Base-by-base conservation (phyloP, 1,284 basidiomycete genomes). In the Malassezia arunalokei region DNA sequence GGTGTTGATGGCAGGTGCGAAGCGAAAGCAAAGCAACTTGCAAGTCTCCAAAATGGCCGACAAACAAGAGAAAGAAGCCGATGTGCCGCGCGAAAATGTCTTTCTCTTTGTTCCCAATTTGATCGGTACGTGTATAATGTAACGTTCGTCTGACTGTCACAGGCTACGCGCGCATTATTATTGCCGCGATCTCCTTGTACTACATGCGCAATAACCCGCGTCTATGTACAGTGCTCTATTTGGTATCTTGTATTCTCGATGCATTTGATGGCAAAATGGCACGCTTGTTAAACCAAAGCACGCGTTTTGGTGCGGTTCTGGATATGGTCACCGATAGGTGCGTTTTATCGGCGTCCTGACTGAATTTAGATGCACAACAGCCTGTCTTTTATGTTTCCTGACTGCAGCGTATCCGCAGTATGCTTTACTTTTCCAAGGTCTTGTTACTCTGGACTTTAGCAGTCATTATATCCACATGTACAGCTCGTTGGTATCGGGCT, bases 401-500 rank as follows among this genome's bases (percentile, higher is more conserved):
- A 83, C 89, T 8, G 85, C 84, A 6, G 86, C 82, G 40, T 98
- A 95, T 75, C 88, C 89, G 7, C 70, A 77, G 31, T 86, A 78
- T 62, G 86, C 90, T 3, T 77, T 94, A 47, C 70, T 84, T 46
- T 96, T 98, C 78, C 90, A 95, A 76, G 85, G 86, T 74, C 82
- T 99, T 58, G 96, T 99, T 75, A 83, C 91, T 0, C 82, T 99
- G 59, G 94, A 99, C 76, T 99, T 99, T 74, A 85, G 85, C 61
- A 92, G 88, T 66, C 92, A 99, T 75, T 99, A 96, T 77, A 96
- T 99, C 81, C 94, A 98, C 77, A 99, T 99, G 92, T 95, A 96
- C 77, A 92, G 89, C 90, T 90, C 94, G 33, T 81, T 98, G 43
- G 80, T 87, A 31, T 92, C 91, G 27, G 94, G 94, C 33, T 87